These are phyloP conservation scores for Penicillium sp. DNA, from an alignment of 2,329 filamentous ascomycete genomes.

Conservation along the genomic window DNA sequence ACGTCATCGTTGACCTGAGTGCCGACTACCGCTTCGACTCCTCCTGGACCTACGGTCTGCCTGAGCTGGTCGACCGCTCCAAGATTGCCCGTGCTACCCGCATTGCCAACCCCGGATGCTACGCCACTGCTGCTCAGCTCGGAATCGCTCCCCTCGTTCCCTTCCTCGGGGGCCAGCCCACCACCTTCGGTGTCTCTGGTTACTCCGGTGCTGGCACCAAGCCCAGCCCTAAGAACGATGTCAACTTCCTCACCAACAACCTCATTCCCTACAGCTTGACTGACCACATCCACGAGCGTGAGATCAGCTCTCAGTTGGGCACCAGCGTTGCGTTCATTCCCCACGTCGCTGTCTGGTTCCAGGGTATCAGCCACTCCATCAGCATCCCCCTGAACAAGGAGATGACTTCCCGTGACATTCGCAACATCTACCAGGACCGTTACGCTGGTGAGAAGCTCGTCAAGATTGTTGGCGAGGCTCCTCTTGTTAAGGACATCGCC, in stretches of 20 bases:
- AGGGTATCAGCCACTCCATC: conserved; percentile 90
- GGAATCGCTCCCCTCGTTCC: conserved; percentile 80
- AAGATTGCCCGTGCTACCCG: conserved; percentile 75
- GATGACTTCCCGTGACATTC: conserved; percentile 88
- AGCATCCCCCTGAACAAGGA: conserved; percentile 80
- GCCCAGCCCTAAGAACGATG: conserved; percentile 90
- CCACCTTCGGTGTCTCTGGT: conserved; percentile 85
- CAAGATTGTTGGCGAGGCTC: conserved; percentile 85
- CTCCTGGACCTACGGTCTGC: conserved; percentile 85
- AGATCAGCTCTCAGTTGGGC: conserved; percentile 78
- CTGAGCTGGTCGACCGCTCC: conserved; percentile 75
- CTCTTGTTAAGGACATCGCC: conserved; percentile 79
- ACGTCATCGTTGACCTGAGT: conserved; percentile 88
- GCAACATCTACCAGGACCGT: conserved; percentile 91
- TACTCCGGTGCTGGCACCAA: conserved; percentile 96
- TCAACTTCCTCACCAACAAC: conserved; percentile 78
- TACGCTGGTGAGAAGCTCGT: conserved; percentile 95
- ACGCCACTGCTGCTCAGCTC: conserved; percentile 88
- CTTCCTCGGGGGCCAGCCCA: conserved; percentile 74
- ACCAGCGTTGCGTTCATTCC: conserved; percentile 79
- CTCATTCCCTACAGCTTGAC: conserved; percentile 88
- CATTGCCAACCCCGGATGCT: conserved; percentile 93
- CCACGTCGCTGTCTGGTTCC: conserved; percentile 95
- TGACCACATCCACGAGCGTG: conserved; percentile 91
- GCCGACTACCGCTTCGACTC: conserved; percentile 91